A percentile compares a stretch with the other conserved stretches of the same genome.
phyloP scores from a whole-genome alignment of 306 rosid genomes.

The Fragaria nilgerrensis region DNA sequence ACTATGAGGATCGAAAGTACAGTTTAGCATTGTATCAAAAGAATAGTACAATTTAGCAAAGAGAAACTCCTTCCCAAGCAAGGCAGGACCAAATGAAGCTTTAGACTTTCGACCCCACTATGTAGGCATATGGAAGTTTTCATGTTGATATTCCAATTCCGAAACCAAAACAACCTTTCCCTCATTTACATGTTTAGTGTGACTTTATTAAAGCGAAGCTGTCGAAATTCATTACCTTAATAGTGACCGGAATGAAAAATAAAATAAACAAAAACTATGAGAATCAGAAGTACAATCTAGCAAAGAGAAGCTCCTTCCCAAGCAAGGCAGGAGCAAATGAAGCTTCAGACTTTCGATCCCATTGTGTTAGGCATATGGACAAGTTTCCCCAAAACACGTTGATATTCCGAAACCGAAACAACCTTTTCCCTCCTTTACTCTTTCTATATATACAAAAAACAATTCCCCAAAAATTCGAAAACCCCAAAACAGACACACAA shows the following conservation, averaged over 20 bases:
- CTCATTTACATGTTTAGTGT: not conserved
- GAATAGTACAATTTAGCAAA: not conserved
- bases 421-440: slow-evolving; percentile 11
- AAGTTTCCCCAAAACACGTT: not conserved
- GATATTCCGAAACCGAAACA: not conserved
- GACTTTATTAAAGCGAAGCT: no score
- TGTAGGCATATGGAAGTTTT: not conserved
- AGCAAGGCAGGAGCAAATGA: not conserved
- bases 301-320: not conserved
- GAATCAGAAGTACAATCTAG: not conserved
- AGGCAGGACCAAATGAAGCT: not conserved
- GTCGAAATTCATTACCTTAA: no score
- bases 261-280: no score
- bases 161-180: not conserved
- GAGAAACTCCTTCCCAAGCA: not conserved
- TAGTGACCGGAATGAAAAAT: no score
- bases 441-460: not conserved
- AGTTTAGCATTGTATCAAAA: no score
- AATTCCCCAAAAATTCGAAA: not conserved
- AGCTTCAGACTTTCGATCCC: not conserved
- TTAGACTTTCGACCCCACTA: not conserved
- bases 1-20: not conserved
- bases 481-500: not conserved
- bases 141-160: not conserved
- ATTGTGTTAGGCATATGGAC: not conserved